A percentile compares a stretch with the other conserved stretches of the same genome.
Evolutionary conservation across 2,329 filamentous ascomycete genomes (phyloP).

Genomic region (Ophiostoma ips): DNA sequence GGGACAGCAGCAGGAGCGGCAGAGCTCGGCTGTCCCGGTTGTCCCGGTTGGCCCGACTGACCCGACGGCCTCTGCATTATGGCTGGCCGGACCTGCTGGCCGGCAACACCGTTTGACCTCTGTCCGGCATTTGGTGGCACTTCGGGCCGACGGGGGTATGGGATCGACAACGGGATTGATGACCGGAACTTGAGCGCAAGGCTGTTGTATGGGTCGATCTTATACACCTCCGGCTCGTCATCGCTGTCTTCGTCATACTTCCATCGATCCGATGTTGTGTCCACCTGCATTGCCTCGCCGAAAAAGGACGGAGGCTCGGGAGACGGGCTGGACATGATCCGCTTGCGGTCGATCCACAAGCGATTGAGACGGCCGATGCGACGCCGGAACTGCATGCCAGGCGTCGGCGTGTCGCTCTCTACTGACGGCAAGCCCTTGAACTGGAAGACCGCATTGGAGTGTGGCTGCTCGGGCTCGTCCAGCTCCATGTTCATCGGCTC

Average conservation of each 20-base stretch:
- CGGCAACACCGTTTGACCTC: background rate
- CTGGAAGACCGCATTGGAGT: conserved; percentile 26
- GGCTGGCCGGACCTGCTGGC: conserved; percentile 8
- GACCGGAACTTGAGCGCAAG: conserved; percentile 46
- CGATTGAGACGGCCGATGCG: conserved; percentile 75
- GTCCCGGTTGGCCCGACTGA: background rate
- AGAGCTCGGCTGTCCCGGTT: background rate
- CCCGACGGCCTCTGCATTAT: conserved; percentile 1
- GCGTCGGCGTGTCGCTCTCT: conserved; percentile 10
- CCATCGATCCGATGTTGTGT: conserved; percentile 49
- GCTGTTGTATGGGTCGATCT: conserved; percentile 57
- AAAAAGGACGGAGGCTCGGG: conserved; percentile 19
- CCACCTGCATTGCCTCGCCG: conserved; percentile 9
- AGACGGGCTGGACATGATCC: conserved; percentile 38
- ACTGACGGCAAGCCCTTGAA: conserved; percentile 26
- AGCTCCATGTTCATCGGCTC: conserved; percentile 34
- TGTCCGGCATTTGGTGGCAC: background rate
- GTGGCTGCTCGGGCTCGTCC: conserved; percentile 27
- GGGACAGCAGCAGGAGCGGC: conserved; percentile 9
- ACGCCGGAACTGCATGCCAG: conserved; percentile 58
- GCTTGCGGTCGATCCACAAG: conserved; percentile 75
- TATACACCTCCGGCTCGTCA: conserved; percentile 60
- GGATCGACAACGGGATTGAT: conserved; percentile 35
- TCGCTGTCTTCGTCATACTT: conserved; percentile 84
- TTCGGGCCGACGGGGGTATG: conserved; percentile 12